Evolutionary conservation across 1,139 yeast species (phyloP).

Genomic region (Kodamaea derodonti): DNA sequence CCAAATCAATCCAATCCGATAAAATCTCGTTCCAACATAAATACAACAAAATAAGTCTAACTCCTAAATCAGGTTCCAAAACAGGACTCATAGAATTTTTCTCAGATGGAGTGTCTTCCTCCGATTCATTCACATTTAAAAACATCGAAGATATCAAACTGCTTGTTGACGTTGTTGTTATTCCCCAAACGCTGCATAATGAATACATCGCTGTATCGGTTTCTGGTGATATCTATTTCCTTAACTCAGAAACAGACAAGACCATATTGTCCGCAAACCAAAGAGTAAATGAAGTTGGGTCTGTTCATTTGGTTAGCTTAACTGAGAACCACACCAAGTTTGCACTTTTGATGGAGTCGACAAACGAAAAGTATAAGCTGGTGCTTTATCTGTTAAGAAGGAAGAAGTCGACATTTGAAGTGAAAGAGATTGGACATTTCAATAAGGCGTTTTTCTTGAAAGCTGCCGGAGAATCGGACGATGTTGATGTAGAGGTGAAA

Average conservation of each 20-base stretch:
- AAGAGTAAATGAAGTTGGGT: slow-evolving; percentile 1
- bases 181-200: slow-evolving; percentile 7
- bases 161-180: slow-evolving; percentile 5
- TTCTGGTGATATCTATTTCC: slow-evolving; percentile 8
- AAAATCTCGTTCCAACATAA: neutral
- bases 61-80: slow-evolving; percentile 1
- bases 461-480: slow-evolving; percentile 1
- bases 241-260: slow-evolving; percentile 6
- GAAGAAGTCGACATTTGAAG: slow-evolving; percentile 6
- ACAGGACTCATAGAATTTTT: slow-evolving; percentile 5
- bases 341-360: slow-evolving; percentile 1
- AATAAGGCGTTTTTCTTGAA: slow-evolving; percentile 8
- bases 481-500: neutral
- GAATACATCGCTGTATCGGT: slow-evolving; percentile 10
- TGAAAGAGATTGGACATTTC: slow-evolving; percentile 11
- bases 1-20: neutral
- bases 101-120: slow-evolving; percentile 4
- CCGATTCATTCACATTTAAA: slow-evolving; percentile 5
- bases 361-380: slow-evolving; percentile 7
- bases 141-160: slow-evolving; percentile 5
- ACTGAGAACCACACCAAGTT: neutral
- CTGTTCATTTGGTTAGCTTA: neutral
- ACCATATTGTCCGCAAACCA: neutral
- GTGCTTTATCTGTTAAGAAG: slow-evolving; percentile 8
- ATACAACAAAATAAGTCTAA: neutral